These are phyloP conservation scores for Magnolia officinalis DNA, from an alignment of 164 flowering plant genomes.

Conservation along the genomic window DNA sequence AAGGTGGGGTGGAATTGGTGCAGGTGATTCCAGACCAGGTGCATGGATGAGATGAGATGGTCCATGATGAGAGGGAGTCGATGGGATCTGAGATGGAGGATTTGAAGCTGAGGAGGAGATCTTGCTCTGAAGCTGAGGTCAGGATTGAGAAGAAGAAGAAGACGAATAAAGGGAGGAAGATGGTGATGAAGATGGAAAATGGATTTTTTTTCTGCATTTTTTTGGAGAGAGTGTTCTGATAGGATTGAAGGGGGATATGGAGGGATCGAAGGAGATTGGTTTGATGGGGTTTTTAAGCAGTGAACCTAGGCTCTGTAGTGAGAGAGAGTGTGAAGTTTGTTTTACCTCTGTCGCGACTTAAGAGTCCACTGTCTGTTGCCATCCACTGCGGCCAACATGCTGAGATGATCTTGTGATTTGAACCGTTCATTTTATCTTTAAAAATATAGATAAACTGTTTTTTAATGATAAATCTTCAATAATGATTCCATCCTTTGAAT, in stretches of 20 bases:
- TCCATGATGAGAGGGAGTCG: conserved; percentile 64
- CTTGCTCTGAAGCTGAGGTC: conserved; percentile 39
- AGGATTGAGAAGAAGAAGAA: conserved; percentile 27
- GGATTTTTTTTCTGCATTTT: neutral
- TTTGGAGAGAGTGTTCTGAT: neutral
- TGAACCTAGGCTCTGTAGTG: neutral
- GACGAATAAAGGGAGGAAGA: conserved; percentile 7
- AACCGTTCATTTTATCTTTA: no score
- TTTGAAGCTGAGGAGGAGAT: conserved; percentile 60
- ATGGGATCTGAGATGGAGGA: conserved; percentile 61
- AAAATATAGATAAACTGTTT: no score
- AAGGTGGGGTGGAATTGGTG: conserved; percentile 20
- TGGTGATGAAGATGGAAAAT: neutral
- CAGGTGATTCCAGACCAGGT: conserved; percentile 86
- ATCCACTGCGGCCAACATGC: no score
- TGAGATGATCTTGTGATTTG: no score
- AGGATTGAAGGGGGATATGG: neutral
- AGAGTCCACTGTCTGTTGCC: no score
- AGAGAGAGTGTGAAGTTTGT: neutral
- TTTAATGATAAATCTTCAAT: no score
- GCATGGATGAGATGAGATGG: conserved; percentile 43
- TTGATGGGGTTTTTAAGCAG: neutral
- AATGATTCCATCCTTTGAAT: no score
- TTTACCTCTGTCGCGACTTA: no score
- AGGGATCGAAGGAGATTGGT: neutral